Base-by-base conservation (phyloP, 148 eudicot genomes). In the Cornus kousa region DNA sequence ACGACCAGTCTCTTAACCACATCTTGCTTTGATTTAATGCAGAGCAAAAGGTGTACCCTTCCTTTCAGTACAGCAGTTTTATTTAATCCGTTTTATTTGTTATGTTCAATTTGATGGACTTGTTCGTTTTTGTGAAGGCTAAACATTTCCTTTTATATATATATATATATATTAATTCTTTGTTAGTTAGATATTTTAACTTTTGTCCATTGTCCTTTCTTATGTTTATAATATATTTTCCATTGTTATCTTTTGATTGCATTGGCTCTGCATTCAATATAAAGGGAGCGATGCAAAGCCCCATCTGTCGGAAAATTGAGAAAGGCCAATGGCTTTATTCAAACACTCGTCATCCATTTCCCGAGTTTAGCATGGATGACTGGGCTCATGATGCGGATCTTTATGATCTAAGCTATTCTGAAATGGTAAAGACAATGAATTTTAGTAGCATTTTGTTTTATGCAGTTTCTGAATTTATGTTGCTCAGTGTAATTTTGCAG, bases 261-360 rank as follows among this genome's bases (percentile, higher is more conserved):
- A 96, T 96, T 81, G 99, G 99, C 77, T 96, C 99, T 46, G 99
- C 99, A 33, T 96, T 96, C 81, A 96, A 96, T 73, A 80, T 81
- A 57, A 96, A 94, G 86, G 98, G 99, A 83, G 90, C 87, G 62
- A 96, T 96, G 99, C 97, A 92, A 84, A 93, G 99, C 85, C 99
- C 99, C 68, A 93, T 93, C 83, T 96, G 99, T 83, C 92, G 99
- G 76, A 90, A 96, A 82, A 84, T 92, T 82, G 99, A 96, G 89
- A 96, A 96, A 84, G 99, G 99, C 55, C 99, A 91, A 78, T 96
- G 99, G 99, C 94, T 92, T 57, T 96, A 80, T n/a, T n/a, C n/a
- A n/a, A n/a, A n/a, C 78, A 91, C 89, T 82, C 79, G 88, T 79
- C 95, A 95, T 72, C 87, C 94, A 9, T 82, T 88, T 79, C 78